These are phyloP conservation scores for Tolypocladium inflatum DNA, from an alignment of 2,329 filamentous ascomycete genomes.

Conservation along the genomic window DNA sequence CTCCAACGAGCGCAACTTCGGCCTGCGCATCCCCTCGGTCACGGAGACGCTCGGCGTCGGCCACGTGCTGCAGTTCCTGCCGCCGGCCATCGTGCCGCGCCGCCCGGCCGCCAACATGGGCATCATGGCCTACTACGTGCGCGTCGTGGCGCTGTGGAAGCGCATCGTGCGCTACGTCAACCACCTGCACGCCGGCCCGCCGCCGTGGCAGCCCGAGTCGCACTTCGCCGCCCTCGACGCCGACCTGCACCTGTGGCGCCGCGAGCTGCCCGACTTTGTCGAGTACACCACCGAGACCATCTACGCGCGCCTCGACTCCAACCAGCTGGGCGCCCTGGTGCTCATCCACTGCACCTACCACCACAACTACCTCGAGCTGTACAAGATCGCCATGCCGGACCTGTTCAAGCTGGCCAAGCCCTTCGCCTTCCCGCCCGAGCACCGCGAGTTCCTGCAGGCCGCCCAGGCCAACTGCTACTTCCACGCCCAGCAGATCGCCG, in stretches of 20 bases:
- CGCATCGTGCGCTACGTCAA: conserved; percentile 32
- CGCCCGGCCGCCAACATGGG: conserved; percentile 31
- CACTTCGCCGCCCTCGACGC: conserved; percentile 30
- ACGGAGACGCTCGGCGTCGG: conserved; percentile 30
- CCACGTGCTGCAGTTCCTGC: conserved; percentile 28
- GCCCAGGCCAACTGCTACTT: conserved; percentile 28
- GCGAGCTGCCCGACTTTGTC: conserved; percentile 31
- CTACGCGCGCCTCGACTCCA: conserved; percentile 35
- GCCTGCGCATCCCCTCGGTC: conserved; percentile 28
- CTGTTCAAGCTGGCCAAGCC: conserved; percentile 33
- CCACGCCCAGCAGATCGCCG: conserved; percentile 27
- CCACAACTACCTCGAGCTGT: conserved; percentile 34
- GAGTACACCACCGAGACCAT: conserved; percentile 33
- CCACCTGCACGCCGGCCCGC: conserved; percentile 25
- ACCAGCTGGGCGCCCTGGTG: conserved; percentile 33
- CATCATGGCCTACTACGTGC: conserved; percentile 33
- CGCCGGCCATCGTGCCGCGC: conserved; percentile 27
- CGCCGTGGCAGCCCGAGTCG: conserved; percentile 33
- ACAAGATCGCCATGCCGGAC: conserved; percentile 35
- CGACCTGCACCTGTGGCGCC: conserved; percentile 29
- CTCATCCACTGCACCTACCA: conserved; percentile 37
- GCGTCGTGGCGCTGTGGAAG: conserved; percentile 31
- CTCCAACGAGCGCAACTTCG: conserved; percentile 29
- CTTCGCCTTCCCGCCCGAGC: conserved; percentile 28
- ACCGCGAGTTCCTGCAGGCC: conserved; percentile 23